These are phyloP conservation scores for Talaromyces sp. DNA, from an alignment of 2,329 filamentous ascomycete genomes.

Conservation along the genomic window DNA sequence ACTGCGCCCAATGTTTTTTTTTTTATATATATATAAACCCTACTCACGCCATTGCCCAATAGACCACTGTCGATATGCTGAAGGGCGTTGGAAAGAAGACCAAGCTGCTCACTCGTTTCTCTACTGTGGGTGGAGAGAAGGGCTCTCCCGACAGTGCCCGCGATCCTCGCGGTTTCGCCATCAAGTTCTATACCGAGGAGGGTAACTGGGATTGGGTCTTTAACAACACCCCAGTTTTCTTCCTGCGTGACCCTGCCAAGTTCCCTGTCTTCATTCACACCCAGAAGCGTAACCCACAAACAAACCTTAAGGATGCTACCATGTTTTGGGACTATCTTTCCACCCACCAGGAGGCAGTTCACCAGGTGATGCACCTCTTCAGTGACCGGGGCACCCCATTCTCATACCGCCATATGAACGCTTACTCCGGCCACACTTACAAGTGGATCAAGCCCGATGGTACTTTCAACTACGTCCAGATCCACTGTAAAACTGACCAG, in stretches of 20 bases:
- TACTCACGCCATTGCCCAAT: constrained; percentile 1
- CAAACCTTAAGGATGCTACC: constrained; percentile 68
- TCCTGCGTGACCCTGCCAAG: constrained; percentile 72
- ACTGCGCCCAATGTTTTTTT: too few relatives aligned
- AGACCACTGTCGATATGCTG: constrained; percentile 52
- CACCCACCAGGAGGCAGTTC: constrained; percentile 64
- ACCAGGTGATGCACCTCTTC: constrained; percentile 68
- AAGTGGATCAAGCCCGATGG: constrained; percentile 69
- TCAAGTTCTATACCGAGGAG: constrained; percentile 73
- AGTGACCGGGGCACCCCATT: constrained; percentile 68
- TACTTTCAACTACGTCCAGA: constrained; percentile 66
- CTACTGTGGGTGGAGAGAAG: constrained; percentile 73
- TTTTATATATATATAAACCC: too few relatives aligned
- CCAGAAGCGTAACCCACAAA: constrained; percentile 73
- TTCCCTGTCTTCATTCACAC: constrained; percentile 75
- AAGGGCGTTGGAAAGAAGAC: constrained; percentile 69
- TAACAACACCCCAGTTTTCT: constrained; percentile 77
- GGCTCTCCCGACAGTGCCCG: constrained; percentile 72
- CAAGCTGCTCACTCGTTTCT: constrained; percentile 69
- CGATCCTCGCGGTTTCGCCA: constrained; percentile 71
- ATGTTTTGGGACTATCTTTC: constrained; percentile 70
- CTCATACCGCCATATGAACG: constrained; percentile 68
- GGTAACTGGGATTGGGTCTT: constrained; percentile 75
- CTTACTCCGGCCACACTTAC: constrained; percentile 68
- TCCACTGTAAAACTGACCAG: constrained; percentile 66